Evolutionary conservation across 2,329 filamentous ascomycete genomes (phyloP).

Genomic region (Sclerotinia glacialis): DNA sequence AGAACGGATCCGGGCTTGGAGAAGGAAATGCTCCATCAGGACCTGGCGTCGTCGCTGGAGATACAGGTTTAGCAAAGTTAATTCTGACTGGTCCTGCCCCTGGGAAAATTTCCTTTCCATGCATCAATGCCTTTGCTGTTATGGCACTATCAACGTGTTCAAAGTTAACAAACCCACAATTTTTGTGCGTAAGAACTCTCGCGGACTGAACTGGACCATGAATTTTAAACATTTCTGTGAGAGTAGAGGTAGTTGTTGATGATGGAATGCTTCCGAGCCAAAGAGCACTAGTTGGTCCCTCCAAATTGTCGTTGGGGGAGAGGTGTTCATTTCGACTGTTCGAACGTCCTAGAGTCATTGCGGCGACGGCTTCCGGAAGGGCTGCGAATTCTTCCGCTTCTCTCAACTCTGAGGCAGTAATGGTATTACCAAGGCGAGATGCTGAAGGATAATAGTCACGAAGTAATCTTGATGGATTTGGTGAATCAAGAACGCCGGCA

Average conservation of each 20-base stretch:
- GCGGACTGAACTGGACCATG: slow-evolving; percentile 90
- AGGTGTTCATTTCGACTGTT: slow-evolving; percentile 68
- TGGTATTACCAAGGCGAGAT: slow-evolving; percentile 70
- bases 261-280: slow-evolving; percentile 98
- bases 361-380: slow-evolving; percentile 77
- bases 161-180: slow-evolving; percentile 98
- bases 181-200: slow-evolving; percentile 94
- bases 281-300: slow-evolving; percentile 86
- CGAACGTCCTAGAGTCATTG: slow-evolving; percentile 68
- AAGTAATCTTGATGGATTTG: slow-evolving; percentile 47
- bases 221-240: slow-evolving; percentile 92
- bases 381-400: slow-evolving; percentile 79
- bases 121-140: slow-evolving; percentile 80
- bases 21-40: slow-evolving; percentile 85
- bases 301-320: slow-evolving; percentile 75
- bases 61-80: slow-evolving; percentile 95
- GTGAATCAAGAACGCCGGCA: slow-evolving; percentile 76
- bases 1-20: slow-evolving; percentile 83
- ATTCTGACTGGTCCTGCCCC: slow-evolving; percentile 92
- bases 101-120: slow-evolving; percentile 97
- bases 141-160: slow-evolving; percentile 88
- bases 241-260: slow-evolving; percentile 90
- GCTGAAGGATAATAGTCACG: slow-evolving; percentile 75
- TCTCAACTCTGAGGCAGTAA: slow-evolving; percentile 72
- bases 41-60: slow-evolving; percentile 82